phyloP scores from a whole-genome alignment of 257 asterid species.

The Solanum paucissectum region DNA sequence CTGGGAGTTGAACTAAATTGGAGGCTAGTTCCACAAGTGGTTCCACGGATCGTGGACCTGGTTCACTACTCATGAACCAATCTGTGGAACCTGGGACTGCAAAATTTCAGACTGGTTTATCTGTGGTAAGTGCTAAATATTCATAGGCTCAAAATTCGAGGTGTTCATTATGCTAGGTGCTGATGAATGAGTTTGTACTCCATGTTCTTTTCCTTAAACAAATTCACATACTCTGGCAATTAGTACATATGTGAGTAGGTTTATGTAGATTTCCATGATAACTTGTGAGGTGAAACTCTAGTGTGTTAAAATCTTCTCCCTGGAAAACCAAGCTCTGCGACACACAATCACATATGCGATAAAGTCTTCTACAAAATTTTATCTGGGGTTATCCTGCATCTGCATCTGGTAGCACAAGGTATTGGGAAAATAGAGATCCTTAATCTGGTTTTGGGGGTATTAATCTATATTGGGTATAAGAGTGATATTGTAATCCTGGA shows the following conservation, averaged over 20 bases:
- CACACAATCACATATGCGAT: background rate
- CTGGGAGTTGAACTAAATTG: background rate
- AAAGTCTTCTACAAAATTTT: background rate
- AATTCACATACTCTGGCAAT: background rate
- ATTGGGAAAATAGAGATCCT: background rate
- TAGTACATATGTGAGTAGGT: background rate
- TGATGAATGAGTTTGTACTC: background rate
- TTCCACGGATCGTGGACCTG: background rate
- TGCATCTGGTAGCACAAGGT: background rate
- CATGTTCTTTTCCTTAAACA: background rate
- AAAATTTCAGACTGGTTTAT: background rate
- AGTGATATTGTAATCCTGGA: background rate
- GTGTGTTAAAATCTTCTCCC: background rate
- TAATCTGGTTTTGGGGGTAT: background rate
- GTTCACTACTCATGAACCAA: background rate
- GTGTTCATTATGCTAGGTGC: background rate
- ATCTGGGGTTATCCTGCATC: background rate
- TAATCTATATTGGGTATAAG: background rate
- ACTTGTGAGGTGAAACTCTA: background rate
- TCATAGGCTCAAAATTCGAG: background rate
- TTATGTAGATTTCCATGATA: background rate
- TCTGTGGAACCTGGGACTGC: background rate
- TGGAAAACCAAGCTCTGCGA: background rate
- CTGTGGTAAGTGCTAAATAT: background rate
- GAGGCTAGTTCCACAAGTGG: background rate